Evolutionary conservation across 106 monocot genomes (phyloP).

Genomic region (Acorus gramineus): DNA sequence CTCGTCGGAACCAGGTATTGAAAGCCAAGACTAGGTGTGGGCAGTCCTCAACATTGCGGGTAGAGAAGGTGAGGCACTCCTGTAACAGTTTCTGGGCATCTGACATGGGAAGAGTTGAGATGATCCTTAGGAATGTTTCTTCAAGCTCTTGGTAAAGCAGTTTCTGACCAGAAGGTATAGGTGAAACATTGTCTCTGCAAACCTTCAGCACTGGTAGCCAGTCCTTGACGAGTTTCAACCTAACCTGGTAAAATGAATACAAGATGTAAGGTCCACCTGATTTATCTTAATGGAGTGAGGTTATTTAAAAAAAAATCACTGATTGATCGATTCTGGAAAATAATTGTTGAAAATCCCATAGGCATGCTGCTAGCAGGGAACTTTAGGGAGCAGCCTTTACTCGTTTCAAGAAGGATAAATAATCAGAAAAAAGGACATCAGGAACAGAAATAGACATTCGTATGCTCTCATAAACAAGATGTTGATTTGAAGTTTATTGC

Average conservation of each 20-base stretch:
- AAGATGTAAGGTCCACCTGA: too few species aligned
- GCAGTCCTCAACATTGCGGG: conserved; percentile 64
- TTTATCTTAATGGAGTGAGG: too few species aligned
- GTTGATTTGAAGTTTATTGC: too few species aligned
- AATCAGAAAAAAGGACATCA: too few species aligned
- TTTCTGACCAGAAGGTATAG: conserved; percentile 48
- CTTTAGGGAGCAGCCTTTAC: too few species aligned
- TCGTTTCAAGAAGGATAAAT: too few species aligned
- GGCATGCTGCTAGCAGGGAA: too few species aligned
- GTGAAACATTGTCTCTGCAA: conserved; percentile 51
- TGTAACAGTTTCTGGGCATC: conserved; percentile 72
- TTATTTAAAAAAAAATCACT: too few species aligned
- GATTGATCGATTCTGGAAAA: too few species aligned
- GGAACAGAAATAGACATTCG: too few species aligned
- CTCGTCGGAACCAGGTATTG: conserved; percentile 80
- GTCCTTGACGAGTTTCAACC: conserved; percentile 66
- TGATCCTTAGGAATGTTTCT: conserved; percentile 79
- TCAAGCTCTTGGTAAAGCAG: conserved; percentile 65
- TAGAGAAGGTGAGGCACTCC: conserved; percentile 86
- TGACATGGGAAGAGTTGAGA: conserved; percentile 71
- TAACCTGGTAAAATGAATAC: conserved; percentile 33
- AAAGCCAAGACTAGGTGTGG: conserved; percentile 72
- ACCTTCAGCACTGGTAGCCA: conserved; percentile 94
- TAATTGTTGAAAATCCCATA: too few species aligned
- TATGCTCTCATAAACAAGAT: too few species aligned